phyloP scores from a whole-genome alignment of 78 protist species.

The Reticulomyxa filosa region DNA sequence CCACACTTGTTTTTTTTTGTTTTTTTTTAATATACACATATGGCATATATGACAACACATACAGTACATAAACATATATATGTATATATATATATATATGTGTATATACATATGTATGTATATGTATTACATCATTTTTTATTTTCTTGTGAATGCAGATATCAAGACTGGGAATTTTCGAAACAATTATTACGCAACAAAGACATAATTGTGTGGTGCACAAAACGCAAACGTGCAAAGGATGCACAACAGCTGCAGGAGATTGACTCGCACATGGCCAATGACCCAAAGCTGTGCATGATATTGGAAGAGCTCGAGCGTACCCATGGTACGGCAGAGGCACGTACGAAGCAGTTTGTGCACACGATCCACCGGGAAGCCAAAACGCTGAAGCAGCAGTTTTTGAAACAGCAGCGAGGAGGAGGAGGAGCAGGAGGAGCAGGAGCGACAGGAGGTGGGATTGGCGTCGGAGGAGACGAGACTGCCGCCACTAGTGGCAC shows the following conservation, averaged over 20 bases:
- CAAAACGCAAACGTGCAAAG: neutral
- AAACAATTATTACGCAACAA: neutral
- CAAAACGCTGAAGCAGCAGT: too few species aligned
- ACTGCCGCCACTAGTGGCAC: too few species aligned
- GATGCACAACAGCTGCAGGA: conserved; percentile 33
- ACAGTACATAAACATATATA: neutral
- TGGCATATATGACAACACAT: neutral
- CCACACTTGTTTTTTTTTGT: too few species aligned
- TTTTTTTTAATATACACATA: too few species aligned
- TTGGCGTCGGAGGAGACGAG: neutral
- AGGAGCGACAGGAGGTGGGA: neutral
- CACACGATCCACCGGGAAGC: too few species aligned
- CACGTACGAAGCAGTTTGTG: neutral
- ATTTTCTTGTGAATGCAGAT: neutral
- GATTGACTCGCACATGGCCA: conserved; percentile 42
- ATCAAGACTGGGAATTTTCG: neutral
- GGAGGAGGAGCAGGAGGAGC: neutral
- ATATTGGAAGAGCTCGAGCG: conserved; percentile 18
- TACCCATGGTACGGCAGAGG: neutral
- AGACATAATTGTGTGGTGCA: neutral
- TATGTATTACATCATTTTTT: neutral
- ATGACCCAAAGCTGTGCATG: conserved; percentile 10
- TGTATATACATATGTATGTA: neutral
- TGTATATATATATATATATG: neutral
- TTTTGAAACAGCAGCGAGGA: too few species aligned